These are phyloP conservation scores for Rosellinia necatrix DNA, from an alignment of 2,329 filamentous ascomycete genomes.

Conservation along the genomic window DNA sequence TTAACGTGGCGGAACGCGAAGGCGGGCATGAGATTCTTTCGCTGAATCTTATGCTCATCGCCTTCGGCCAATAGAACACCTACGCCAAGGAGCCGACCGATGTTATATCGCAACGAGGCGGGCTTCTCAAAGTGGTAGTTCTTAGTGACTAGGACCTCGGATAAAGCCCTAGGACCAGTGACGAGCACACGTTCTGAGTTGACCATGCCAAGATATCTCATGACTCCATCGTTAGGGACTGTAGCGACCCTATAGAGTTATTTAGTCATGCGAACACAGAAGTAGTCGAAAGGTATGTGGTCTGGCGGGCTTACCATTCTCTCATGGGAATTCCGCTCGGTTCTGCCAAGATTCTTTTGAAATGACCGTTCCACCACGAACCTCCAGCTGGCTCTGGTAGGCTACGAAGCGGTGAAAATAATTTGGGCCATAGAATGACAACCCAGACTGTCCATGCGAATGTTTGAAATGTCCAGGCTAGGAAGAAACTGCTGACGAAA, in stretches of 20 bases:
- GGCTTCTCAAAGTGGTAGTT: constrained; percentile 75
- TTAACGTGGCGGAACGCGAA: constrained; percentile 88
- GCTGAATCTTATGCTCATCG: constrained; percentile 83
- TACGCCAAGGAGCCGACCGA: constrained; percentile 69
- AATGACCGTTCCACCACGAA: constrained; percentile 57
- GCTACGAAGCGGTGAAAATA: constrained; percentile 54
- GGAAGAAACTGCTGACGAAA: constrained; percentile 43
- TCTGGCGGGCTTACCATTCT: constrained; percentile 49
- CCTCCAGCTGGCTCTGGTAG: constrained; percentile 51
- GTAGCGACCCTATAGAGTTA: constrained; percentile 55
- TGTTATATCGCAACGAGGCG: constrained; percentile 52
- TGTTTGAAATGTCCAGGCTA: constrained; percentile 44
- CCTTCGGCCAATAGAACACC: constrained; percentile 83
- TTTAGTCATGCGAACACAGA: constrained; percentile 23
- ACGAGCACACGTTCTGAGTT: constrained; percentile 45
- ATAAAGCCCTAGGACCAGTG: constrained; percentile 66
- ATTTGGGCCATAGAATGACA: constrained; percentile 53
- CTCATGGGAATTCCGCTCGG: constrained; percentile 51
- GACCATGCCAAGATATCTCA: constrained; percentile 62
- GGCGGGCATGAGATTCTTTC: constrained; percentile 79
- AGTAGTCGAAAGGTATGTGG: not conserved
- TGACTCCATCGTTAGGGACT: constrained; percentile 69
- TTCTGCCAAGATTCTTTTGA: constrained; percentile 44
- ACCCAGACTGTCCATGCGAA: constrained; percentile 47
- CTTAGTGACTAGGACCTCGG: constrained; percentile 70